phyloP scores from a whole-genome alignment of 2,329 filamentous ascomycete species.

The Stachybotrys echinatus region DNA sequence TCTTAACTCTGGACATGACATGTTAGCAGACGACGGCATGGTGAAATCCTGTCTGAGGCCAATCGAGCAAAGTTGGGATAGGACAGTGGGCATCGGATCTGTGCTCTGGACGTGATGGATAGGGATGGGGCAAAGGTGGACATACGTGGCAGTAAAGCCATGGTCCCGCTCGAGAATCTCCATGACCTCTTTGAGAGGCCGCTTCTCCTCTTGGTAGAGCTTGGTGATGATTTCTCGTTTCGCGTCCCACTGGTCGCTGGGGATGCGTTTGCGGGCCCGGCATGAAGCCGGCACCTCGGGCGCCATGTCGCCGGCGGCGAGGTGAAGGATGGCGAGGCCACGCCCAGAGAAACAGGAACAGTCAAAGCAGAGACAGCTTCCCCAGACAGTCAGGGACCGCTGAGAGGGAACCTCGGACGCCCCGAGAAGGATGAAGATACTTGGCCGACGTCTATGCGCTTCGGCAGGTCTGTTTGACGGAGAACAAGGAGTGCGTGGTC shows the following conservation, averaged over 20 bases:
- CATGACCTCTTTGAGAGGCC: constrained; percentile 34
- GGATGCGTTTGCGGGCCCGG: constrained; percentile 23
- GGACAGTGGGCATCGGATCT: too few species aligned
- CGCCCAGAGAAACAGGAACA: not conserved
- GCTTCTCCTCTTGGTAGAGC: constrained; percentile 34
- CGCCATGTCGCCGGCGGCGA: not conserved
- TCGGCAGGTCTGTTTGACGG: not conserved
- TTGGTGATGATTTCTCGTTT: constrained; percentile 29
- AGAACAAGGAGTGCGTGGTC: not conserved
- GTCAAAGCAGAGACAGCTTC: not conserved
- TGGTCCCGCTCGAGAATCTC: constrained; percentile 30
- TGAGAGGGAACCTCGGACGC: not conserved
- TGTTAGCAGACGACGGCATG: not conserved
- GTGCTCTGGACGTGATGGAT: too few species aligned
- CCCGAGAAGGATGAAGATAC: not conserved
- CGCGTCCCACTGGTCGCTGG: constrained; percentile 25
- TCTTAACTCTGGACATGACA: constrained; percentile 26
- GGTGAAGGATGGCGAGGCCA: too few species aligned
- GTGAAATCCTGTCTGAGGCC: too few species aligned
- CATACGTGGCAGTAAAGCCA: constrained; percentile 33
- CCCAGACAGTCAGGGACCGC: not conserved
- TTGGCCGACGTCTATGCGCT: not conserved
- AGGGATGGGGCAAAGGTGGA: constrained; percentile 5
- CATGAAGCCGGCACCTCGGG: constrained; percentile 8
- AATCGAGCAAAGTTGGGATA: too few species aligned